Evolutionary conservation across 2,329 filamentous ascomycete species (phyloP).

Genomic region (Didymellaceae sp.): DNA sequence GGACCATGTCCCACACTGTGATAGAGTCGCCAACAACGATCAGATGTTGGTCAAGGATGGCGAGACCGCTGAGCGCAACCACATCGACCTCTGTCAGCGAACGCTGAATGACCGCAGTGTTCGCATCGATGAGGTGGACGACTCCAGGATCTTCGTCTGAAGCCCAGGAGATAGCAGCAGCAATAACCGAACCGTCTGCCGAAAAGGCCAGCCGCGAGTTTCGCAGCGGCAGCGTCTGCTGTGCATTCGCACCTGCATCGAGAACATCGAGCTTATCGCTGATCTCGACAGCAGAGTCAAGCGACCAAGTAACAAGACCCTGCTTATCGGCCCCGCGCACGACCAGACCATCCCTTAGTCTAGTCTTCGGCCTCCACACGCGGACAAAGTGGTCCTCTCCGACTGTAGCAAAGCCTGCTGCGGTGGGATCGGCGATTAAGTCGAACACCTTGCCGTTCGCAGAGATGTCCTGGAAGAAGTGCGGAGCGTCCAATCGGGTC

Average conservation of each 20-base stretch:
- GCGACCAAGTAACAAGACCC: conserved; percentile 76
- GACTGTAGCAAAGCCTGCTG: conserved; percentile 79
- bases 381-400: conserved; percentile 80
- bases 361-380: conserved; percentile 78
- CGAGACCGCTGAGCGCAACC: conserved; percentile 70
- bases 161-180: conserved; percentile 41
- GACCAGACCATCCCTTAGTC: conserved; percentile 71
- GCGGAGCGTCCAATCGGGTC: conserved; percentile 83
- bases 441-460: conserved; percentile 69
- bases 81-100: conserved; percentile 72
- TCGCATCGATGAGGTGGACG: conserved; percentile 78
- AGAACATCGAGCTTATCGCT: conserved; percentile 44
- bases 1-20: conserved; percentile 82
- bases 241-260: conserved; percentile 26
- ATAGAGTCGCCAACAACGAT: conserved; percentile 77
- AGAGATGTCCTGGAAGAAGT: conserved; percentile 61
- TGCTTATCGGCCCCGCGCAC: conserved; percentile 60
- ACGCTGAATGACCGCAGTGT: conserved; percentile 69
- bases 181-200: conserved; percentile 46
- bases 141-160: conserved; percentile 60
- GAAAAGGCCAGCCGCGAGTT: conserved; percentile 78
- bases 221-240: conserved; percentile 41
- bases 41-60: conserved; percentile 75
- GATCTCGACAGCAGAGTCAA: conserved; percentile 62
- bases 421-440: conserved; percentile 72